phyloP scores from a whole-genome alignment of 2,329 filamentous ascomycete species.

The Grosmannia huntii region DNA sequence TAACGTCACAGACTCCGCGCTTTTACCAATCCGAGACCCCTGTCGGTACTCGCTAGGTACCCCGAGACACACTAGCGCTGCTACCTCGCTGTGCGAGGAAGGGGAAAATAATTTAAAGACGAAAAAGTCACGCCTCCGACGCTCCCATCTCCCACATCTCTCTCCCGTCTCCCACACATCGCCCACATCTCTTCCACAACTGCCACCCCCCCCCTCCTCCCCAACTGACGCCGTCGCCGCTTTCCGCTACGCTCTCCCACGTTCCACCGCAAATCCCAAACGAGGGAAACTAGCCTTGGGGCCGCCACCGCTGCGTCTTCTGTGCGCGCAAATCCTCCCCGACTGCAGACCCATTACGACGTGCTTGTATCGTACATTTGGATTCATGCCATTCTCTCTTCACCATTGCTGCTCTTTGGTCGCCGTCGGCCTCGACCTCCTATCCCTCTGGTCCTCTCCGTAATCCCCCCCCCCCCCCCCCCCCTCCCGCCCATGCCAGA shows the following conservation, averaged over 20 bases:
- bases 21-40: background rate
- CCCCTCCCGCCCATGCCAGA: no score
- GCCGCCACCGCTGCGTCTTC: background rate
- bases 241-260: constrained; percentile 4
- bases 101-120: background rate
- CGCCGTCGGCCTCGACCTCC: no score
- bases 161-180: background rate
- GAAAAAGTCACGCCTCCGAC: background rate
- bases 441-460: background rate
- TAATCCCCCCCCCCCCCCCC: background rate
- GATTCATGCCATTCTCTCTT: no score
- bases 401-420: background rate
- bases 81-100: constrained; percentile 1
- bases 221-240: background rate
- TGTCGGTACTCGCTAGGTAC: background rate
- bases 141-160: background rate
- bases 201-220: background rate
- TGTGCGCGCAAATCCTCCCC: background rate
- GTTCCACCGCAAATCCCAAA: constrained; percentile 7
- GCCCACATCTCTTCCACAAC: background rate
- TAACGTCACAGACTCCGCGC: no score
- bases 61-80: background rate
- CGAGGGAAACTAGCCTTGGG: constrained; percentile 2
- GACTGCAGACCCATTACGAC: no score
- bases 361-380: no score